phyloP scores from a whole-genome alignment of 176 grass and related monocot genomes.

The Leersia perrieri region DNA sequence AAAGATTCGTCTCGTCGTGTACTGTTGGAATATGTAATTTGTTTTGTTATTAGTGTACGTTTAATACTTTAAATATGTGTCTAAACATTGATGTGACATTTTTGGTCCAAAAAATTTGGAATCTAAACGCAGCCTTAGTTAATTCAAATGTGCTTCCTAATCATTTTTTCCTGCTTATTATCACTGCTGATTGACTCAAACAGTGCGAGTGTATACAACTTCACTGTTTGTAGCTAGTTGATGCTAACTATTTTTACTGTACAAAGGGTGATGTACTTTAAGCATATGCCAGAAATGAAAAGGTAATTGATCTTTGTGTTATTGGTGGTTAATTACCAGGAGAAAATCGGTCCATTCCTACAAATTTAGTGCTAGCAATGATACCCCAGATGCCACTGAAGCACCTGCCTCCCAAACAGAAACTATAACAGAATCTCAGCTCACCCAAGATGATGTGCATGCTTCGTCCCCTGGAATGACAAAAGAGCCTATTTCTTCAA shows the following conservation, averaged over 20 bases:
- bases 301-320: slow-evolving; percentile 27
- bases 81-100: too few relatives aligned
- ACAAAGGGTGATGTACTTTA: background rate
- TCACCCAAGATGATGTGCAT: slow-evolving; percentile 18
- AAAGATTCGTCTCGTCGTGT: too few relatives aligned
- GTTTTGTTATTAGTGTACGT: too few relatives aligned
- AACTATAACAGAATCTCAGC: slow-evolving; percentile 27
- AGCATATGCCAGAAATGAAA: slow-evolving; percentile 18
- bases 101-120: too few relatives aligned
- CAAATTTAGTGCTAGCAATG: background rate
- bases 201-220: slow-evolving; percentile 11
- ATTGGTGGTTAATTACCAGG: slow-evolving; percentile 39
- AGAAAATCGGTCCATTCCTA: slow-evolving; percentile 35
- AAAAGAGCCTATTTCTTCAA: slow-evolving; percentile 21
- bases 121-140: too few relatives aligned
- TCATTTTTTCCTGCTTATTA: background rate
- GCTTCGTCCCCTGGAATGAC: slow-evolving; percentile 24
- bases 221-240: slow-evolving; percentile 3
- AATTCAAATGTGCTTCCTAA: slow-evolving; percentile 21
- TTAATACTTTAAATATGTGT: too few relatives aligned
- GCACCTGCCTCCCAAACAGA: slow-evolving; percentile 13
- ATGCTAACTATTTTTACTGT: background rate
- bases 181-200: slow-evolving; percentile 24
- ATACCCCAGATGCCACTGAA: background rate
- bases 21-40: too few relatives aligned